A percentile compares a stretch with the other conserved stretches of the same genome.
phyloP scores from a whole-genome alignment of 2,329 filamentous ascomycete species.

The Pyrenophora tritici-repentis region DNA sequence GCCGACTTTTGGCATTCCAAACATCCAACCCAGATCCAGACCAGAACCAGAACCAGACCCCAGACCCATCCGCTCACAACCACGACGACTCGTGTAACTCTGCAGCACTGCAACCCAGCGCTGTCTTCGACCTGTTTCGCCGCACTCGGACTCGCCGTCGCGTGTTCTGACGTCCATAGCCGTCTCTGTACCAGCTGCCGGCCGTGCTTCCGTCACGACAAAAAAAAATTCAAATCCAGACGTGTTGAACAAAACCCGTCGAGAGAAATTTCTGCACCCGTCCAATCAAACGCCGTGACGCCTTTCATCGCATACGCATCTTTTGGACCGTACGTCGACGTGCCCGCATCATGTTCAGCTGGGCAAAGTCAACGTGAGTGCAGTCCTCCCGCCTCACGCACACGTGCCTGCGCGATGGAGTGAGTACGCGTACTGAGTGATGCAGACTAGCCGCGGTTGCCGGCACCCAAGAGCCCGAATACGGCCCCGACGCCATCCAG shows the following conservation, averaged over 20 bases:
- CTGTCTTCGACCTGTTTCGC: background rate
- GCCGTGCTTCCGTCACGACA: slow-evolving; percentile 27
- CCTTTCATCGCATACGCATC: slow-evolving; percentile 30
- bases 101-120: too few species aligned
- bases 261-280: slow-evolving; percentile 36
- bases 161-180: slow-evolving; percentile 9
- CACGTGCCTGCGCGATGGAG: slow-evolving; percentile 24
- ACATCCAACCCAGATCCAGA: background rate
- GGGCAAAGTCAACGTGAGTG: slow-evolving; percentile 87
- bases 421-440: slow-evolving; percentile 21
- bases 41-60: too few species aligned
- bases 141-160: slow-evolving; percentile 7
- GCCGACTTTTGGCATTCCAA: slow-evolving; percentile 1
- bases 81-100: background rate
- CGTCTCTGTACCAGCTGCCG: slow-evolving; percentile 27
- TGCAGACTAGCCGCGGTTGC: slow-evolving; percentile 73
- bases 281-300: slow-evolving; percentile 26
- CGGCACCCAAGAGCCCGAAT: slow-evolving; percentile 94
- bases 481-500: slow-evolving; percentile 85
- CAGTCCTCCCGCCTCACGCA: slow-evolving; percentile 11
- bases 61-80: background rate
- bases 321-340: slow-evolving; percentile 39
- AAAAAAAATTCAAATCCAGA: slow-evolving; percentile 26
- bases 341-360: slow-evolving; percentile 74
- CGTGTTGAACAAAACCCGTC: slow-evolving; percentile 33